Base-by-base conservation (phyloP, 768 basidiomycete species). In the Agrocybe praecox region DNA sequence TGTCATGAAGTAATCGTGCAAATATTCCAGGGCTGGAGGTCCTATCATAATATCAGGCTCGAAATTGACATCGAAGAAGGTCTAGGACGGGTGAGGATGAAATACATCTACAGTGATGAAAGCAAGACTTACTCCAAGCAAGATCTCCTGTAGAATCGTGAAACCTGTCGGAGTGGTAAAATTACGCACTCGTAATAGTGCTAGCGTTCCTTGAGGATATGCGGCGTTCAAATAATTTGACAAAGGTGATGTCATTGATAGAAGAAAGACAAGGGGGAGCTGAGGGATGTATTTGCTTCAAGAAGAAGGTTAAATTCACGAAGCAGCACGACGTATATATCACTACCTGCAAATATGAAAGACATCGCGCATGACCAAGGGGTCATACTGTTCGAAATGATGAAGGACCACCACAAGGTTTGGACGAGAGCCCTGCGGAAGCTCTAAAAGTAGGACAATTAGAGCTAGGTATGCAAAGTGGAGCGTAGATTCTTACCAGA, bases 311-410 rank as follows among this genome's bases (percentile, higher is more conserved):
- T 6, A 9, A 18, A 44, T 6, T 3, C 45, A 21, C 33, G 1
- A 12, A 26, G 18, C 36, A 6, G 4, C 7, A 42, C 36, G 5
- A 12, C 14, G 44, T 17, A 19, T n/a, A n/a, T 12, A 26, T 12
- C 47, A 67, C 26, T 58, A 86, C 90, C 87, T 89, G 75, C 81
- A 89, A 33, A 92, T 85, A 52, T 87, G 80, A 42, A 91, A 82
- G 17, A 91, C 63, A 62, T 92, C 89, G 63, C 87, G 83, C 47
- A 92, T 68, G 2, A 92, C 77, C 1, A 60, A 52, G 0, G 82
- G 71, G 53, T 90, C 88, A 48, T 89, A 82, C 64, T 86, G 83
- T 63, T 92, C 90, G 60, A 93, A 90, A 54, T 89, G 86, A 54
- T 90, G 88, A 19, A 92, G 63, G 12, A 92, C 64, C 9, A 89